Percentiles rank a stretch among this genome's conserved stretches.
These are phyloP conservation scores for Cytidiella melzeri DNA, from an alignment of 768 basidiomycete genomes.

Conservation along the genomic window DNA sequence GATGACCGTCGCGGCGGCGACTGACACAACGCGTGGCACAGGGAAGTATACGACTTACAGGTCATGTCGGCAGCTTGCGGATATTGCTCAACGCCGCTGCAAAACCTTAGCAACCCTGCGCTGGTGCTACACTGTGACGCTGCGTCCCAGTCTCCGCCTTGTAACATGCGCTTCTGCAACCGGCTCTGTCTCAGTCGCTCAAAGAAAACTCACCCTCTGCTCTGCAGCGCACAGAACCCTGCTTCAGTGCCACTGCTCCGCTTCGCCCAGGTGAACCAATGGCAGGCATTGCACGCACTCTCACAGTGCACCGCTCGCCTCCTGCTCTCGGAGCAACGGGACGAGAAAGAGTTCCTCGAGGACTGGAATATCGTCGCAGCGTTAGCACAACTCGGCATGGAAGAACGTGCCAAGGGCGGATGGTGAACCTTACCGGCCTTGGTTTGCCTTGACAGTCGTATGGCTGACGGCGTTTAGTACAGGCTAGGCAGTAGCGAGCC, in stretches of 20 bases:
- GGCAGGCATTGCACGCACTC: constrained; percentile 75
- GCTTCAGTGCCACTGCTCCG: constrained; percentile 52
- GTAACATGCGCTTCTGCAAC: constrained; percentile 72
- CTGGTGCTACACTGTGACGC: constrained; percentile 49
- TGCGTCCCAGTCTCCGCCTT: constrained; percentile 32
- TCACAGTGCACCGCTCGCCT: constrained; percentile 60
- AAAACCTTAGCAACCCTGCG: constrained; percentile 31
- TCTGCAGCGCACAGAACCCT: constrained; percentile 75
- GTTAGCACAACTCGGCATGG: constrained; percentile 73
- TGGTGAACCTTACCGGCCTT: constrained; percentile 27
- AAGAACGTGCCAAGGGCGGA: constrained; percentile 48
- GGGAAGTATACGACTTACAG: constrained; percentile 77
- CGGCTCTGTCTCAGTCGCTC: constrained; percentile 69
- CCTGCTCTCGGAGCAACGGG: constrained; percentile 47
- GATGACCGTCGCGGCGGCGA: not conserved
- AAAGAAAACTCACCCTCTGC: constrained; percentile 55
- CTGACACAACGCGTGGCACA: too few species aligned
- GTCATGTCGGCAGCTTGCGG: constrained; percentile 53
- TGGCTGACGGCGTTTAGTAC: not conserved
- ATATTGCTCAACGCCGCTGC: constrained; percentile 59
- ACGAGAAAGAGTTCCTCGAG: constrained; percentile 33
- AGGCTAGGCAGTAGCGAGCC: constrained; percentile 43
- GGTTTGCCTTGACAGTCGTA: not conserved
- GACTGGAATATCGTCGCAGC: constrained; percentile 54
- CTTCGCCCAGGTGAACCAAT: constrained; percentile 53